Base-by-base conservation (phyloP, 2,329 filamentous ascomycete species). In the Microcyclosporella mali region DNA sequence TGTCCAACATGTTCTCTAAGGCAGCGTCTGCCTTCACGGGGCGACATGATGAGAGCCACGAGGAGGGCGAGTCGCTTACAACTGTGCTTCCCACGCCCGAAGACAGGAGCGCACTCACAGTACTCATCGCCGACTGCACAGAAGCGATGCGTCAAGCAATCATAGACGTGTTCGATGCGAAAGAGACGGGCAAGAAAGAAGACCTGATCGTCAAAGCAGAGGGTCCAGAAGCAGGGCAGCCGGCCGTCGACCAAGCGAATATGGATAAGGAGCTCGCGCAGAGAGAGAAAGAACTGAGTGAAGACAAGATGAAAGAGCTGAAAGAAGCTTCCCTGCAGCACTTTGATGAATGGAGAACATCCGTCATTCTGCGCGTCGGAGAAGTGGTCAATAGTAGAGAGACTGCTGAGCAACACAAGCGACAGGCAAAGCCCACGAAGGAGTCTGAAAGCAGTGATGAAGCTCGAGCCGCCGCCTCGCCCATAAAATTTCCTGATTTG, bases 311-410 rank as follows among this genome's bases (percentile, higher is more conserved):
- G 48, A 67, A 74, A 44, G 82, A 86, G 55, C 66, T 88, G 55
- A 88, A 81, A 67, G 79, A 77, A 49, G 81, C 84, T 41, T 75
- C 81, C 1, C 61, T 94, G 4, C 68, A 73, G 6, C 81, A 83
- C 59, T 94, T 90, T 60, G 80, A 84, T 45, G 83, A 87, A 51
- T 97, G 90, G 90, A 78, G 86, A 56, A 73, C 79, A 4, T 71
- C 72, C 10, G 77, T 95, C 8, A 69, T 86, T 31, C 74, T 78
- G 43, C 78, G 88, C 11, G 70, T 94, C 17, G 78, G 80, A 14
- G 83, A 92, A 53, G 76, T 88, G 28, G 62, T 75, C 35, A 70
- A 69, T 46, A 59, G 65, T 4, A 56, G 57, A 19, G 56, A 65
- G 31, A 52, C 51, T 25, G 59, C 56, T 4, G 40, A 57, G 32